Percentiles rank a stretch among this genome's conserved stretches.
These are phyloP conservation scores for Tetracladium maxilliforme DNA, from an alignment of 2,329 filamentous ascomycete species.

Conservation along the genomic window DNA sequence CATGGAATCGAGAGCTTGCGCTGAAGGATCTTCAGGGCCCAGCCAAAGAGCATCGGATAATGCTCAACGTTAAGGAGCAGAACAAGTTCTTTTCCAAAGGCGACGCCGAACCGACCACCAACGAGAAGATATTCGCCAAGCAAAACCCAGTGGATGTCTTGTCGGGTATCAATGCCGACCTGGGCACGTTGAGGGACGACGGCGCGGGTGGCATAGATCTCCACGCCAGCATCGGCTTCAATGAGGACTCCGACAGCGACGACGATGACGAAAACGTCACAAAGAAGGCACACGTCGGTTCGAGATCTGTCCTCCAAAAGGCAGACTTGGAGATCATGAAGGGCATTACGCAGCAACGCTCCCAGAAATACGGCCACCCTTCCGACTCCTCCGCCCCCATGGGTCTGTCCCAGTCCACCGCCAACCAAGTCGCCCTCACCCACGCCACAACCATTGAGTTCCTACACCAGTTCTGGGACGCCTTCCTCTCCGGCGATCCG, in stretches of 20 bases:
- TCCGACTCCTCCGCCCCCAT: conserved; percentile 10
- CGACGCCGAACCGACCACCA: conserved; percentile 19
- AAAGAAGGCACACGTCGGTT: conserved; percentile 49
- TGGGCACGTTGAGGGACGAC: conserved; percentile 34
- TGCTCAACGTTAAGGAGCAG: conserved; percentile 80
- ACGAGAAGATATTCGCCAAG: conserved; percentile 39
- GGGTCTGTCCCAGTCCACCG: conserved; percentile 32
- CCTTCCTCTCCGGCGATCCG: conserved; percentile 78
- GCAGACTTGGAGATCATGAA: conserved; percentile 54
- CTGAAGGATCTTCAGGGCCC: conserved; percentile 70
- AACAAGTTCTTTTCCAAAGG: conserved; percentile 62
- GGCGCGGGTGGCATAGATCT: conserved; percentile 40
- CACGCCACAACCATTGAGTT: conserved; percentile 93
- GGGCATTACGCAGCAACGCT: conserved; percentile 45
- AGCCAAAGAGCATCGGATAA: conserved; percentile 59
- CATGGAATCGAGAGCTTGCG: conserved; percentile 59
- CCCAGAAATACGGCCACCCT: conserved; percentile 35
- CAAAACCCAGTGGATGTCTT: conserved; percentile 60
- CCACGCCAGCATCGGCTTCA: conserved; percentile 48
- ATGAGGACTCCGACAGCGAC: conserved; percentile 56
- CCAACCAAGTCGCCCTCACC: conserved; percentile 54
- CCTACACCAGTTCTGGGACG: conserved; percentile 90
- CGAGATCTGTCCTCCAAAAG: conserved; percentile 46
- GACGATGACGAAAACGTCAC: conserved; percentile 39
- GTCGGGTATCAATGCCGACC: conserved; percentile 43